Base-by-base conservation (phyloP, 495 filamentous ascomycete genomes). In the Trichoderma orchidacearum region DNA sequence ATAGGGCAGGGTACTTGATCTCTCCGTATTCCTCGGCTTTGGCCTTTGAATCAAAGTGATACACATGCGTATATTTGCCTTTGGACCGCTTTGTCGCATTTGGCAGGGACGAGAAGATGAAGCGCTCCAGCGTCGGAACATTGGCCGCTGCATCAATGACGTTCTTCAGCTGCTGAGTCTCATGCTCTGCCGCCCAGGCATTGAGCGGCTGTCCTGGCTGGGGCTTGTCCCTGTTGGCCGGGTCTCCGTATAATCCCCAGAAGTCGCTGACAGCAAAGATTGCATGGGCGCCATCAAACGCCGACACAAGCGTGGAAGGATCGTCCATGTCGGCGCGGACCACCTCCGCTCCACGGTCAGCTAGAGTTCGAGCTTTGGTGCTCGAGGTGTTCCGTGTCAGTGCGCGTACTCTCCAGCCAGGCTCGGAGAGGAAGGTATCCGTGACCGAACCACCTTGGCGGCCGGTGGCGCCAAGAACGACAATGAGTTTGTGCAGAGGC, bases 241-340 rank as follows among this genome's bases (percentile, higher is more conserved):
- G 68, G 38, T 64, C 66, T 30, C 61, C 58, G 59, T 69, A 59
- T 6, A 61, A 30, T 1, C 38, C 53, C 71, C 70, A 75, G 66
- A 78, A 82, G 51, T 83, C 76, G 0, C 79, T 83, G 51, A 74
- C 71, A 54, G 68, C 64, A 61, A 80, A 84, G 63, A 82, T 75
- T 28, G 67, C 74, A 41, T 69, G 64, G 3, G 73, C 74, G 30
- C 71, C 74, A 5, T 61, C 32, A 60, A 84, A 76, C 18, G 77
- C 80, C 13, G 35, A 29, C 2, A 60, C 60, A 0, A 84, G 68
- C 1, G 72, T 72, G 2, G 58, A 59, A 31, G 68, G 54, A 30
- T 77, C 68, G 53, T 73, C 61, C 6, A 80, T 66, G 52, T 82
- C 70, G 8, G 66, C 77, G 30, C 65, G 36, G 4, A 79, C 68